phyloP scores from a whole-genome alignment of 352 stramenopile species.

The Phytopythium sindhum region DNA sequence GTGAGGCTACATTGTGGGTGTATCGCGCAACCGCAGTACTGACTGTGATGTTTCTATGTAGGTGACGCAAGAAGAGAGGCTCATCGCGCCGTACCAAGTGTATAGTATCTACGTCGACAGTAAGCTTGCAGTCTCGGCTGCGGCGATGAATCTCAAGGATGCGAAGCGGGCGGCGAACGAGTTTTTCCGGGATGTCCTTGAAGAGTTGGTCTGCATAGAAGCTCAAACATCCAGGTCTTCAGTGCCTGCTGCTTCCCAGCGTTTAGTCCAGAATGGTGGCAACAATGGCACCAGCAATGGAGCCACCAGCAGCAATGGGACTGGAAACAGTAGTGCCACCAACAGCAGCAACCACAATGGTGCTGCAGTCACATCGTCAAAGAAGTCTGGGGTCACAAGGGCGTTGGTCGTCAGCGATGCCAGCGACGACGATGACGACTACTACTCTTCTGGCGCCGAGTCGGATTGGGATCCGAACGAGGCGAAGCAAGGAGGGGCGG shows the following conservation, averaged over 20 bases:
- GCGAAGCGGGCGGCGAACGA: slow-evolving; percentile 72
- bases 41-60: neutral
- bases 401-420: slow-evolving; percentile 64
- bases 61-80: slow-evolving; percentile 29
- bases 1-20: neutral
- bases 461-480: slow-evolving; percentile 31
- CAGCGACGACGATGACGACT: slow-evolving; percentile 53
- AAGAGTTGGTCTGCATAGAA: slow-evolving; percentile 24
- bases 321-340: neutral
- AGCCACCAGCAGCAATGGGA: neutral
- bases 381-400: slow-evolving; percentile 30
- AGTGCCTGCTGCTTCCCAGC: neutral
- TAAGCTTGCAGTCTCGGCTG: slow-evolving; percentile 46
- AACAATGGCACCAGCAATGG: neutral
- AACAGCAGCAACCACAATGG: neutral
- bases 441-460: slow-evolving; percentile 41
- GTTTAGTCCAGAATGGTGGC: neutral
- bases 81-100: slow-evolving; percentile 37
- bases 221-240: neutral
- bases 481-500: slow-evolving; percentile 14
- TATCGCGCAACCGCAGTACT: neutral
- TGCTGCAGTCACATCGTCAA: neutral
- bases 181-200: slow-evolving; percentile 61
- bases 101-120: slow-evolving; percentile 50
- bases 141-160: slow-evolving; percentile 67